Base-by-base conservation (phyloP, 768 basidiomycete species). In the Inosperma sp. region DNA sequence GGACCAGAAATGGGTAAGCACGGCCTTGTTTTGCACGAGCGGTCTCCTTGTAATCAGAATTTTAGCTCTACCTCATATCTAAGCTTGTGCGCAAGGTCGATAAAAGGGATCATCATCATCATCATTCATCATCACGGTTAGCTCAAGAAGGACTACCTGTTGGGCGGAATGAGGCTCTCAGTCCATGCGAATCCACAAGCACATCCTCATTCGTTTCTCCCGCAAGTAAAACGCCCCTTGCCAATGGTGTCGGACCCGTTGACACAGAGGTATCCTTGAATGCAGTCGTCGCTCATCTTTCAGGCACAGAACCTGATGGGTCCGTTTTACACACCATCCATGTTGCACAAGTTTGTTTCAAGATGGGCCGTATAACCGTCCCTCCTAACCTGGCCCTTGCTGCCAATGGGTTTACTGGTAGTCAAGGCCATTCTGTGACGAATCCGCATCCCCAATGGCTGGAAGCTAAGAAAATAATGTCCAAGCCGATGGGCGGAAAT, bases 1-100 rank as follows among this genome's bases (percentile, higher is more conserved):
- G 88, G 86, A 88, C 45, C 68, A 82, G 27, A 90, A 90, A 78
- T 89, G 87, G 87, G 86, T 85, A 57, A 37, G 80, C 66, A 16
- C 46, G 33, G 29, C 30, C 12, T 17, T 4, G 30, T 13, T 34
- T 40, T 3, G 4, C n/a, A 22, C n/a, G 7, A 8, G 39, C 34
- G 39, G 13, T 29, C 6, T 0, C 21, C n/a, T n/a, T 33, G 26
- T 29, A 26, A 19, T 27, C 5, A 13, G 26, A 16, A 21, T 40
- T 7, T 8, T 27, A 88, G 86, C 21, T 85, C n/a, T 88, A 82
- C 62, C 25, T 84, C 42, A 65, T 84, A 27, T 74, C 74, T 13
- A 83, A 81, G 53, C 86, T 79, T 57, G 84, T 89, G 16, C 78
- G 82, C 2, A 78, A 72, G 41, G 70, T 78, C 3, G 66, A 64